Conservation (phyloP, 371 early-diverging fungal genomes). For the Rhizopus arrhizus region DNA sequence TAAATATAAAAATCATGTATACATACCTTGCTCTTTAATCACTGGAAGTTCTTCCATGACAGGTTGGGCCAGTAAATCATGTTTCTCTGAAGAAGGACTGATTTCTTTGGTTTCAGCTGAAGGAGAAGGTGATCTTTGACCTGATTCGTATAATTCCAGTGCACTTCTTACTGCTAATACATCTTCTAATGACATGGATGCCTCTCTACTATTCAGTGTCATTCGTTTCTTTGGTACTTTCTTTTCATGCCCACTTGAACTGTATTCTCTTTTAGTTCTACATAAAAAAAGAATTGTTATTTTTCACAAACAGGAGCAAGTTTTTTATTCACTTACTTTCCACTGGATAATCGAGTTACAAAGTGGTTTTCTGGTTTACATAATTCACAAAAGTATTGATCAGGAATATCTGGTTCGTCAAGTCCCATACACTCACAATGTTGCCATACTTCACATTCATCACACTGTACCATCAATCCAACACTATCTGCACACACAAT, state of each 20-base stretch:
- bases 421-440: slow-evolving; percentile 84
- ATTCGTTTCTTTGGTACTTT: slow-evolving; percentile 58
- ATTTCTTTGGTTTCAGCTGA: background rate
- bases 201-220: slow-evolving; percentile 63
- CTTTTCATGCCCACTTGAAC: slow-evolving; percentile 23
- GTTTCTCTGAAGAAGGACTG: slow-evolving; percentile 5
- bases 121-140: slow-evolving; percentile 1
- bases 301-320: too few relatives aligned
- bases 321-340: slow-evolving; percentile 26
- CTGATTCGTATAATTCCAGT: slow-evolving; percentile 30
- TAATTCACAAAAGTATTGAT: slow-evolving; percentile 84
- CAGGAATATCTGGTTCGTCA: slow-evolving; percentile 69
- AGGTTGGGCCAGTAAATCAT: background rate
- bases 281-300: background rate
- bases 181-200: slow-evolving; percentile 59
- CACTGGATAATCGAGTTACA: slow-evolving; percentile 16
- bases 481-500: slow-evolving; percentile 38
- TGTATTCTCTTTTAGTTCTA: slow-evolving; percentile 28
- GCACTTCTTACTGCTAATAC: slow-evolving; percentile 49
- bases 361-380: slow-evolving; percentile 55
- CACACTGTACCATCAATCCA: slow-evolving; percentile 87
- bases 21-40: slow-evolving; percentile 9
- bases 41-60: background rate
- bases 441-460: slow-evolving; percentile 87
- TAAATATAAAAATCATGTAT: background rate